Percentiles rank a stretch among this genome's conserved stretches.
phyloP scores from a whole-genome alignment of 2,329 filamentous ascomycete genomes.

The Cercospora sesami region DNA sequence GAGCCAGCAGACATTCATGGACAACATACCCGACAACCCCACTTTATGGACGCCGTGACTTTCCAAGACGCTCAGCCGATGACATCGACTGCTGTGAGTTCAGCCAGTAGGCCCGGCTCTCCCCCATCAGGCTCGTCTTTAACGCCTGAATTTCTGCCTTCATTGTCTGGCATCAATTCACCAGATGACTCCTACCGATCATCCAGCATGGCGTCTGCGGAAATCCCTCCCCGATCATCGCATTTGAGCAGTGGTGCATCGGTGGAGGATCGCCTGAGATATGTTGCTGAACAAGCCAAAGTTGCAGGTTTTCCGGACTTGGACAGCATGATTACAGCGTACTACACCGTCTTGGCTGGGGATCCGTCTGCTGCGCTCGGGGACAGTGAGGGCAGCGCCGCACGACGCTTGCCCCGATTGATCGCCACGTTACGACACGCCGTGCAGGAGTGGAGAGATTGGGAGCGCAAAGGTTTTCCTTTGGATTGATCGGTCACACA shows the following conservation, averaged over 20 bases:
- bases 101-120: background rate
- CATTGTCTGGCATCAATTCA: background rate
- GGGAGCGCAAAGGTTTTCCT: slow-evolving; percentile 9
- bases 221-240: background rate
- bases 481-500: background rate
- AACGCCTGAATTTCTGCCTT: background rate
- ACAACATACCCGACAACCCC: background rate
- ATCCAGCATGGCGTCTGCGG: background rate
- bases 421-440: slow-evolving; percentile 10
- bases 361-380: background rate
- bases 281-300: slow-evolving; percentile 7
- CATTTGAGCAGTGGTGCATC: background rate
- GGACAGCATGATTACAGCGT: slow-evolving; percentile 9
- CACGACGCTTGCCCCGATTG: slow-evolving; percentile 4
- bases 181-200: slow-evolving; percentile 6
- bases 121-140: background rate
- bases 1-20: background rate
- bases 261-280: slow-evolving; percentile 4
- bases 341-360: slow-evolving; percentile 2
- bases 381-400: background rate
- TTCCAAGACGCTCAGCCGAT: slow-evolving; percentile 3
- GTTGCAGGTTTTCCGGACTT: slow-evolving; percentile 3
- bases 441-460: slow-evolving; percentile 8
- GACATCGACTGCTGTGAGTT: slow-evolving; percentile 6
- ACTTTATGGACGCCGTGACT: background rate